Conservation (phyloP, 225 moss, liverwort and hornwort species). For the Physcomitrium patens region DNA sequence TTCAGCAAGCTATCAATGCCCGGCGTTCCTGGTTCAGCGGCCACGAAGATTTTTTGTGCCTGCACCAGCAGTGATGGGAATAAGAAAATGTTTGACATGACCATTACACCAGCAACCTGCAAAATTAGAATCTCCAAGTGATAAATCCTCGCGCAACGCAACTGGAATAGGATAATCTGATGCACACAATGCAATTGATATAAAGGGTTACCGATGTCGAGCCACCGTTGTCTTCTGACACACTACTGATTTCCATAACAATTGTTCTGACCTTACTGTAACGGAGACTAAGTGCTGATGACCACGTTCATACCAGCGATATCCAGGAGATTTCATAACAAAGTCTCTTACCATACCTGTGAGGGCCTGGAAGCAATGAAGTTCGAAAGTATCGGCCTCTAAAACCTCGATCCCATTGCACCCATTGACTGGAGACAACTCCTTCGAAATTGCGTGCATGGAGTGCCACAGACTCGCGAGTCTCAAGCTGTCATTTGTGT, state of each 20-base stretch:
- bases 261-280: too few relatives aligned
- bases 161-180: too few relatives aligned
- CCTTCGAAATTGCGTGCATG: slow-evolving; percentile 79
- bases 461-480: slow-evolving; percentile 87
- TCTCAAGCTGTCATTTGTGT: slow-evolving; percentile 86
- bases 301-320: too few relatives aligned
- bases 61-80: slow-evolving; percentile 23
- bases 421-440: slow-evolving; percentile 68
- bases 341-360: slow-evolving; percentile 50
- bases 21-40: slow-evolving; percentile 62
- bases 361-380: slow-evolving; percentile 82
- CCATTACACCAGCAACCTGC: not conserved
- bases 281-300: too few relatives aligned
- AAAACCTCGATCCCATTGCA: slow-evolving; percentile 79
- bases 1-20: slow-evolving; percentile 55
- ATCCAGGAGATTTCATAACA: not conserved
- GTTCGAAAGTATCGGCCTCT: slow-evolving; percentile 76
- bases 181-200: too few relatives aligned
- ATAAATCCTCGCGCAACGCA: not conserved
- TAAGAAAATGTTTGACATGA: not conserved
- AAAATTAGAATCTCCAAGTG: not conserved
- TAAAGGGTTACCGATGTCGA: too few relatives aligned
- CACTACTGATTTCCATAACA: too few relatives aligned
- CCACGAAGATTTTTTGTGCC: slow-evolving; percentile 78
- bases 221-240: too few relatives aligned